Conservation (phyloP, 2,329 filamentous ascomycete species). For the Fusarium cicatricum region DNA sequence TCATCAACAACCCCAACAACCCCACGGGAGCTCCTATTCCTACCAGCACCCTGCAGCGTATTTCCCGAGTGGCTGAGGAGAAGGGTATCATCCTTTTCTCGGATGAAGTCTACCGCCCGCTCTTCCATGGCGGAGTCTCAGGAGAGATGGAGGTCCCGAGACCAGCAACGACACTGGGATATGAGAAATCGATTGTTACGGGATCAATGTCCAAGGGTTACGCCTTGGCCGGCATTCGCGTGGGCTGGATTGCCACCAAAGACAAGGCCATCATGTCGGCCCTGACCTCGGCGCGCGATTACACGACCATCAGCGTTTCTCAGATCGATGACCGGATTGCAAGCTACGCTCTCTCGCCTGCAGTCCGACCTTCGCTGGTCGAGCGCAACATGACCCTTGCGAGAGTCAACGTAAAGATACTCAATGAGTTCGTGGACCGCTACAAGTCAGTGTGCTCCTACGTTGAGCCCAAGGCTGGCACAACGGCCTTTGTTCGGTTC, state of each 20-base stretch:
- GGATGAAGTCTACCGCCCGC: conserved; percentile 85
- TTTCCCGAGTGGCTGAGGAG: conserved; percentile 70
- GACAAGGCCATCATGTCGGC: conserved; percentile 68
- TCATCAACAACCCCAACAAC: conserved; percentile 79
- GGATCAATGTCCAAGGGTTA: conserved; percentile 89
- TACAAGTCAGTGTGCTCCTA: conserved; percentile 72
- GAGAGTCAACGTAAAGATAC: conserved; percentile 69
- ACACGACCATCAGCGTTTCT: conserved; percentile 88
- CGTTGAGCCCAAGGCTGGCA: conserved; percentile 80
- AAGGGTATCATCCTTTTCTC: conserved; percentile 73
- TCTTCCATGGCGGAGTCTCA: conserved; percentile 73
- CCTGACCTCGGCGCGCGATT: conserved; percentile 74
- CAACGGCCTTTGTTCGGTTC: conserved; percentile 80
- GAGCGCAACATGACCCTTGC: conserved; percentile 69
- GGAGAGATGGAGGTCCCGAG: conserved; percentile 66
- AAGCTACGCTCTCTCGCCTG: conserved; percentile 71
- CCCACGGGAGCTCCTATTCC: conserved; percentile 78
- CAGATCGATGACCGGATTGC: conserved; percentile 83
- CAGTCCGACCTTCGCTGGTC: conserved; percentile 52
- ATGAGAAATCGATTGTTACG: conserved; percentile 74
- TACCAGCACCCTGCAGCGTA: conserved; percentile 63
- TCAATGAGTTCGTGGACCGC: conserved; percentile 73
- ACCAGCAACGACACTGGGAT: conserved; percentile 71
- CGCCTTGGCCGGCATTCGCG: conserved; percentile 79
- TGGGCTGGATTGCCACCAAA: conserved; percentile 83